A percentile compares a stretch with the other conserved stretches of the same genome.
Conservation (phyloP, 306 rosid species). For the Arachis hypogaea region DNA sequence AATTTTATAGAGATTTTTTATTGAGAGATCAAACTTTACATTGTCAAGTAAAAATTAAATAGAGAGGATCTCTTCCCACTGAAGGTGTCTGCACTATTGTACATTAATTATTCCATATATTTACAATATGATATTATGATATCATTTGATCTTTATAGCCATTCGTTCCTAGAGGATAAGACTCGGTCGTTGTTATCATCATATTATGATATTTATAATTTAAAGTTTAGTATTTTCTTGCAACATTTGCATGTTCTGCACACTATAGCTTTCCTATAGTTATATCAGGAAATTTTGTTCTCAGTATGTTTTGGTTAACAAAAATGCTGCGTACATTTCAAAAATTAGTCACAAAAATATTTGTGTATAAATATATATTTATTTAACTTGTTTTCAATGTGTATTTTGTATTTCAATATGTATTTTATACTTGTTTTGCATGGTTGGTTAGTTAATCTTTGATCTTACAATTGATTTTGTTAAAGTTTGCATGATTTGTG, state of each 20-base stretch:
- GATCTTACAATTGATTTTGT: conserved; percentile 37
- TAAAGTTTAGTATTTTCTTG: background rate
- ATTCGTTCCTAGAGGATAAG: background rate
- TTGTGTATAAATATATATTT: no score
- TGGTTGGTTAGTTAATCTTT: background rate
- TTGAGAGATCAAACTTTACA: no score
- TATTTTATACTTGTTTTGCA: no score
- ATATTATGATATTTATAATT: background rate
- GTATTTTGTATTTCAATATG: no score
- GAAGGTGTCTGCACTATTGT: no score
- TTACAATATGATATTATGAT: no score
- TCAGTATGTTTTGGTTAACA: background rate
- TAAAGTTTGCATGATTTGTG: conserved; percentile 28
- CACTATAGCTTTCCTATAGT: background rate
- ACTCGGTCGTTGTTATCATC: background rate
- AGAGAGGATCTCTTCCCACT: no score
- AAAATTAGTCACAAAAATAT: no score
- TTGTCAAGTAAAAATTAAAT: no score
- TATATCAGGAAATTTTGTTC: background rate
- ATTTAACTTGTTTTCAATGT: background rate
- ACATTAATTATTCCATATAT: no score
- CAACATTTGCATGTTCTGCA: background rate
- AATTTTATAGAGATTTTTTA: no score
- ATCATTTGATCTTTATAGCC: background rate
- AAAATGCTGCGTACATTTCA: no score